A percentile compares a stretch with the other conserved stretches of the same genome.
These are phyloP conservation scores for Dioscorea zingiberensis DNA, from an alignment of 106 monocot genomes.

Conservation along the genomic window DNA sequence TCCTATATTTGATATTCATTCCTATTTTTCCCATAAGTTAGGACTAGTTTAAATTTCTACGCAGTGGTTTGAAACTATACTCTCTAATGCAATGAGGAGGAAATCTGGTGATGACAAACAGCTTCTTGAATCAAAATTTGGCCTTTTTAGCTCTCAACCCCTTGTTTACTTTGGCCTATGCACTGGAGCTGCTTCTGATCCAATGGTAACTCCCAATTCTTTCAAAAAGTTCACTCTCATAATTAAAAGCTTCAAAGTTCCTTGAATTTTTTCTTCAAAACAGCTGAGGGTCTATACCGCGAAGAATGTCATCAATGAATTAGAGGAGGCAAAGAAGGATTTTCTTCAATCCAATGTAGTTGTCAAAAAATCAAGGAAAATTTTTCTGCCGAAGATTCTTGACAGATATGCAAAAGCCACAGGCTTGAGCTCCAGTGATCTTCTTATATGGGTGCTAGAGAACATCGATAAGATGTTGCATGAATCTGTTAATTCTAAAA, in stretches of 20 bases:
- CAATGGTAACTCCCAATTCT: slow-evolving; percentile 32
- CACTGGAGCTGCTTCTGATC: slow-evolving; percentile 75
- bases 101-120: slow-evolving; percentile 65
- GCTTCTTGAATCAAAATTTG: slow-evolving; percentile 32
- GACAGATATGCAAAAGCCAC: slow-evolving; percentile 61
- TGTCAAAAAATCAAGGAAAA: slow-evolving; percentile 57
- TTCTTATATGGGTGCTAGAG: slow-evolving; percentile 43
- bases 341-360: slow-evolving; percentile 59
- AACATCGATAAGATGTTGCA: slow-evolving; percentile 45
- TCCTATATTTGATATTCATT: not conserved
- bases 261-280: slow-evolving; percentile 1
- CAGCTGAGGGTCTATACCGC: slow-evolving; percentile 65
- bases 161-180: slow-evolving; percentile 57
- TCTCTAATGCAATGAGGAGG: slow-evolving; percentile 70
- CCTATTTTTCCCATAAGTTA: not conserved
- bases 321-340: slow-evolving; percentile 61
- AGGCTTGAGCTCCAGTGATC: slow-evolving; percentile 30
- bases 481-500: slow-evolving; percentile 29
- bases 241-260: not conserved
- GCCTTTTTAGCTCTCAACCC: slow-evolving; percentile 37
- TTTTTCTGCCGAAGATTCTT: slow-evolving; percentile 58
- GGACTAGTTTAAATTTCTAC: not conserved
- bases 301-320: slow-evolving; percentile 50
- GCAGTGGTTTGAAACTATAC: slow-evolving; percentile 81
- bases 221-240: not conserved